Evolutionary conservation across 2,329 filamentous ascomycete species (phyloP).

Genomic region (Ceratocystis eucalypticola): DNA sequence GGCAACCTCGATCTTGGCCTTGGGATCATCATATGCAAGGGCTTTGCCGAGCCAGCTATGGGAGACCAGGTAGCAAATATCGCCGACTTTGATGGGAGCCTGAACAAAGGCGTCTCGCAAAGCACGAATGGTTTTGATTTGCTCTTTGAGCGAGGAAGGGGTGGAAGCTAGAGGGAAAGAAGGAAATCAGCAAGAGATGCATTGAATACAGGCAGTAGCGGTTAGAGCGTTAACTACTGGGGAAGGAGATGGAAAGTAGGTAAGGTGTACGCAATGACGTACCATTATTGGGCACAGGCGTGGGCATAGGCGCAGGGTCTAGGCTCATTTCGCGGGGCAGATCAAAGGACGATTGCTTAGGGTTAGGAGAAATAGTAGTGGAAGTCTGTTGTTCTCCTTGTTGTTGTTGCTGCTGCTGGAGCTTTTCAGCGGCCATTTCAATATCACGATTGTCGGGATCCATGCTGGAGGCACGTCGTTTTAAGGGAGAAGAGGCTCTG

Average conservation of each 20-base stretch:
- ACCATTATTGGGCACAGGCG: constrained; percentile 14
- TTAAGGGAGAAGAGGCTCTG: constrained; percentile 50
- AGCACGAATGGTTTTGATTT: constrained; percentile 58
- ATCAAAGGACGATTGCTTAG: neutral
- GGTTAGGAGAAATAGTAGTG: neutral
- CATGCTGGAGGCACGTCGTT: constrained; percentile 50
- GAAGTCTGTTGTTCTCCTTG: neutral
- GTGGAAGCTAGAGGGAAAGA: neutral
- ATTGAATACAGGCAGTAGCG: neutral
- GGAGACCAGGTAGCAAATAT: constrained; percentile 66
- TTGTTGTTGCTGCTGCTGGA: constrained; percentile 8
- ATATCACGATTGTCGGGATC: constrained; percentile 33
- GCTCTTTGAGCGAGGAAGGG: constrained; percentile 35
- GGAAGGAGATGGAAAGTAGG: neutral
- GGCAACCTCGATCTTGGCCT: constrained; percentile 44
- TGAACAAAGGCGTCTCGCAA: constrained; percentile 42
- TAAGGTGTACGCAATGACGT: constrained; percentile 14
- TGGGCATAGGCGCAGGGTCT: constrained; percentile 12
- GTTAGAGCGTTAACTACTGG: neutral
- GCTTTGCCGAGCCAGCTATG: constrained; percentile 65
- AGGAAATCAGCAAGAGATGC: neutral
- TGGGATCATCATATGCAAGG: constrained; percentile 47
- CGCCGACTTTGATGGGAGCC: constrained; percentile 50
- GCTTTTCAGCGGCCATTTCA: constrained; percentile 19
- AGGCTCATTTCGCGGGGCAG: constrained; percentile 18